A percentile compares a stretch with the other conserved stretches of the same genome.
These are phyloP conservation scores for Mucuna pruriens DNA, from an alignment of 306 rosid species.

Conservation along the genomic window DNA sequence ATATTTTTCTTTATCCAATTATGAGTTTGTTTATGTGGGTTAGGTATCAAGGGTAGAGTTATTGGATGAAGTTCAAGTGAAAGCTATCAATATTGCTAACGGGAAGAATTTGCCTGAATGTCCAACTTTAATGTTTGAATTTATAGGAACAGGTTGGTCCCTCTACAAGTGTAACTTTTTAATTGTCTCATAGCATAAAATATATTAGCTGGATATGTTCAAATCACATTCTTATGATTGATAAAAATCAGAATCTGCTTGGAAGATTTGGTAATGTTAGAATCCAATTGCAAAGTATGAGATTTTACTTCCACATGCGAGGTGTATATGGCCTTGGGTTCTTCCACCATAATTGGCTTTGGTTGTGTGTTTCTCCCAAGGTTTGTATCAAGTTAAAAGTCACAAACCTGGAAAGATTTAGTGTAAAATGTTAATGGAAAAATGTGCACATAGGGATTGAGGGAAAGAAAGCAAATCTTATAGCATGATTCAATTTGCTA, in stretches of 20 bases:
- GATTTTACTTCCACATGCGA: not conserved
- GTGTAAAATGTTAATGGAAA: not conserved
- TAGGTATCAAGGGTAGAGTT: constrained; percentile 97
- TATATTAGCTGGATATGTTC: not conserved
- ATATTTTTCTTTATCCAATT: constrained; percentile 22
- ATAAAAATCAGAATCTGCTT: not conserved
- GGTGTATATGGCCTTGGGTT: not conserved
- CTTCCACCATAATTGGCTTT: not conserved
- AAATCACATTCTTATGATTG: constrained; percentile 20
- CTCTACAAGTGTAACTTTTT: not conserved
- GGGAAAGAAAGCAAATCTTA: not conserved
- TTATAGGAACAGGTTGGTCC: constrained; percentile 81
- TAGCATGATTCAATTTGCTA: constrained; percentile 2
- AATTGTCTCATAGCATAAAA: not conserved
- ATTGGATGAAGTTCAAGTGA: constrained; percentile 92
- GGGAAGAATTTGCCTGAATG: constrained; percentile 79
- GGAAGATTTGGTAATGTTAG: not conserved
- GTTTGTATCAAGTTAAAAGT: not conserved
- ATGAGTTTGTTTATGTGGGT: constrained; percentile 33
- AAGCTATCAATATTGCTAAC: constrained; percentile 89
- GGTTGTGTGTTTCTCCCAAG: not conserved
- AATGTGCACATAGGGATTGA: not conserved
- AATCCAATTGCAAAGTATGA: not conserved
- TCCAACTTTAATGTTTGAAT: constrained; percentile 94
- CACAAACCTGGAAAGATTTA: not conserved